Base-by-base conservation (phyloP, 2,329 filamentous ascomycete genomes). In the Trichoderma koningii region DNA sequence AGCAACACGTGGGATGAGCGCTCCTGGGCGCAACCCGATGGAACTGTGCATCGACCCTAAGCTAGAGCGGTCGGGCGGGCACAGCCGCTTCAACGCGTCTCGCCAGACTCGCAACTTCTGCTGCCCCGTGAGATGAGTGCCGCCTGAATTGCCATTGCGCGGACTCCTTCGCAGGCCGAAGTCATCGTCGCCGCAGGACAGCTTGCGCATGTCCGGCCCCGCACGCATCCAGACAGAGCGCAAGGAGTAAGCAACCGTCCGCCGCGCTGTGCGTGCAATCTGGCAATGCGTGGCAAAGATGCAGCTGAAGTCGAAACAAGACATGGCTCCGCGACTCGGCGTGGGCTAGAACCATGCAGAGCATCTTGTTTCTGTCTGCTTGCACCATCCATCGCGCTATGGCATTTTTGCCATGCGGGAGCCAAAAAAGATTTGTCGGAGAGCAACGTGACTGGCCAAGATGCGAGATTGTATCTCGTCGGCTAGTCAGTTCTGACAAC, bases 401-500 rank as follows among this genome's bases (percentile, higher is more conserved):
- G 38, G 17, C 21, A 30, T 45, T 55, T 50, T 55, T 51, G 56
- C 63, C 63, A 65, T 65, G 63, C 61, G 63, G 63, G 56, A 65
- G 63, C 34, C 63, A 55, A 61, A 55, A 44, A 34, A 28, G 55
- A 21, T 47, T 44, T 38, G 10, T 65, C 48, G 63, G 63, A 56
- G 61, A 52, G 55, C 38, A 2, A 50, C 47, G 17, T 65, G 42
- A 65, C 47, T 65, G 63, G 63, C 30, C 42, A 50, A 50, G 63
- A 50, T 65, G 63, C 63, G 63, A 65, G 63, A 59, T 28, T 57
- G 45, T 48, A 56, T 42, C 48, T 62, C 48, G 26, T 44, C 48
- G 48, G 23, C 59, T 62, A 62, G 38, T 50, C 50, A 30, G 15
- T 45, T 53, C 44, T 34, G 59, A 62, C 38, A 34, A 15, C 56